Base-by-base conservation (phyloP, 306 rosid species). In the Arachis hypogaea region DNA sequence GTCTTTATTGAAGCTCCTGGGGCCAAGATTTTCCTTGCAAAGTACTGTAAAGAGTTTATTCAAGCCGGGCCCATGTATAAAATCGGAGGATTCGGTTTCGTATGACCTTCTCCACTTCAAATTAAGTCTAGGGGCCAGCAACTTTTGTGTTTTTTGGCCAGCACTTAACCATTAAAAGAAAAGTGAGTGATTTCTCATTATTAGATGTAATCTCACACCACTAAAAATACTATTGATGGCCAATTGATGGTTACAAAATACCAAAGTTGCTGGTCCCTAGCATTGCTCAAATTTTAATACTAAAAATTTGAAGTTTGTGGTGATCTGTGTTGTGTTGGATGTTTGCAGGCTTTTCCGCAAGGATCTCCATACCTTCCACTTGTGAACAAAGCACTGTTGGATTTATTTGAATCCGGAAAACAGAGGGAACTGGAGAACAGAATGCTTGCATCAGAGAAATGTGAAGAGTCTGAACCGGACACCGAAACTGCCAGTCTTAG, bases 81-180 rank as follows among this genome's bases (percentile, higher is more conserved):
- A 81, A 71, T 83, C 58, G 86, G 88, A 66, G 92, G 89, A 59
- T 79, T 74, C 59, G 89, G 77, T 55, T 80, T 77, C 54, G 85
- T 80, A 74, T 66, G 69, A 58, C 1, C 28, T 68, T 56, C 58
- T n/a, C 12, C 1, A n/a, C 55, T 49, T 49, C 11, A 18, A 18
- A 18, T 18, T 18, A 18, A 18, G 18, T 18, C 18, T 18, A 18
- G 18, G 18, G 18, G 18, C 18, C 18, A 18, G 18, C 18, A 18
- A 18, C 18, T 18, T 18, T 18, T 18, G 18, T 18, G 0, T 18
- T 18, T 18, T 18, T 18, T 18, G 0, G 18, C 18, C 18, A 18
- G 18, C 18, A 18, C 18, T 18, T 18, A 18, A 18, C 18, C 18
- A 18, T 18, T 18, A 18, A 18, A 18, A 18, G 18, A 18, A 18